A percentile compares a stretch with the other conserved stretches of the same genome.
Conservation (phyloP, 257 asterid genomes). For the Ballota nigra region DNA sequence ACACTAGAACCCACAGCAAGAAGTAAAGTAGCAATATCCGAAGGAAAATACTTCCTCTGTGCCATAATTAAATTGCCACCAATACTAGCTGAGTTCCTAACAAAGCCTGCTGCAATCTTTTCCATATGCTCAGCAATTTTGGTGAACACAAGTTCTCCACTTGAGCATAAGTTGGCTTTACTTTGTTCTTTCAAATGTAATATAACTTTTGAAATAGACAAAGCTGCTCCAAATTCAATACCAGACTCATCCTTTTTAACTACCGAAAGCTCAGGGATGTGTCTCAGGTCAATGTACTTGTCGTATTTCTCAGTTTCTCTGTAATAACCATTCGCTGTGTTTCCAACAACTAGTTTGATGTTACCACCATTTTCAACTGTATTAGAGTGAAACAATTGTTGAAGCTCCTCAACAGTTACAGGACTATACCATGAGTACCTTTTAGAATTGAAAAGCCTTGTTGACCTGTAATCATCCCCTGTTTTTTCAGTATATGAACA, state of each 20-base stretch:
- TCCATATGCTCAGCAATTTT: conserved; percentile 25
- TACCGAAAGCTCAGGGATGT: conserved; percentile 19
- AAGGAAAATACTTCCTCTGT: conserved; percentile 23
- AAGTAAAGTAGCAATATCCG: conserved; percentile 21
- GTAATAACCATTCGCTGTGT: conserved; percentile 14
- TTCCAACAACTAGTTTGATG: conserved; percentile 21
- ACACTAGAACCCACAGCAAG: conserved; percentile 25
- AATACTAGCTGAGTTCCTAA: conserved; percentile 23
- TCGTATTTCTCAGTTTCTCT: conserved; percentile 13
- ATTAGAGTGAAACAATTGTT: neutral
- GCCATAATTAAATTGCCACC: conserved; percentile 25
- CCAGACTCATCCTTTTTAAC: conserved; percentile 13
- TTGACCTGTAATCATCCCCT: neutral
- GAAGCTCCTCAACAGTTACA: conserved; percentile 15
- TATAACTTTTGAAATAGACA: conserved; percentile 22
- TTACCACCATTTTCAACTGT: neutral
- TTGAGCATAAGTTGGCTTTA: neutral
- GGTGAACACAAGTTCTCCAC: conserved; percentile 9
- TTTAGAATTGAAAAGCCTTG: conserved; percentile 10
- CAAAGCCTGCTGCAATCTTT: conserved; percentile 19
- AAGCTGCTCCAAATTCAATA: conserved; percentile 23
- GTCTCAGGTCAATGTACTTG: conserved; percentile 19
- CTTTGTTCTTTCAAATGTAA: conserved; percentile 7
- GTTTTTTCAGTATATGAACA: neutral
- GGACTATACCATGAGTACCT: conserved; percentile 20